Evolutionary conservation across 495 filamentous ascomycete genomes (phyloP).

Genomic region (Penicillium silybi): DNA sequence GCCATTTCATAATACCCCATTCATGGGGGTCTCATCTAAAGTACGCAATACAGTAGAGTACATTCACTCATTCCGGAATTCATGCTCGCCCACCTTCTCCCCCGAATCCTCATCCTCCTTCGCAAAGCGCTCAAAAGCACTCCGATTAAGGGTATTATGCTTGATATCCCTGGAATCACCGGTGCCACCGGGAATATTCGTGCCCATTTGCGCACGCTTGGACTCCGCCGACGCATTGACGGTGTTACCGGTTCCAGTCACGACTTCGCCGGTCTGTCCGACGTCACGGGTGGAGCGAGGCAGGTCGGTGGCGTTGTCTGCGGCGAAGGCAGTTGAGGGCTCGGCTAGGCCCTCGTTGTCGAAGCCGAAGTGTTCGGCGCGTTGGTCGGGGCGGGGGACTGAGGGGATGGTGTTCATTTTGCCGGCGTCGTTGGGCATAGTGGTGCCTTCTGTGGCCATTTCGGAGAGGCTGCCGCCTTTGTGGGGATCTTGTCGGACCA

Average conservation of each 20-base stretch:
- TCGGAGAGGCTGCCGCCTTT: constrained; percentile 37
- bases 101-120: constrained; percentile 21
- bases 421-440: constrained; percentile 52
- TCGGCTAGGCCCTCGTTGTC: constrained; percentile 28
- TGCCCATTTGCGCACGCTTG: constrained; percentile 40
- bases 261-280: constrained; percentile 44
- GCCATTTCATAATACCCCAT: neutral
- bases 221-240: constrained; percentile 43
- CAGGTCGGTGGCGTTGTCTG: constrained; percentile 51
- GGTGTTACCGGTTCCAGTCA: constrained; percentile 49
- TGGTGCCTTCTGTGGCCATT: constrained; percentile 52
- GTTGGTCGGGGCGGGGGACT: constrained; percentile 52
- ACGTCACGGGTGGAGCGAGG: constrained; percentile 46
- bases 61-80: constrained; percentile 2
- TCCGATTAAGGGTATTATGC: constrained; percentile 38
- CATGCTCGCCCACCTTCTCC: constrained; percentile 23
- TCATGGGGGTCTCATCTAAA: neutral
- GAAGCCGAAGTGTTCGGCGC: constrained; percentile 25
- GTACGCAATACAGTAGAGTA: neutral
- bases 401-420: constrained; percentile 51
- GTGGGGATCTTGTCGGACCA: constrained; percentile 27
- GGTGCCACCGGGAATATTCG: constrained; percentile 32
- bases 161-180: constrained; percentile 39
- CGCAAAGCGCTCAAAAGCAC: constrained; percentile 38
- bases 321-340: constrained; percentile 39